These are phyloP conservation scores for Mycena rebaudengoi DNA, from an alignment of 768 basidiomycete species.

Conservation along the genomic window DNA sequence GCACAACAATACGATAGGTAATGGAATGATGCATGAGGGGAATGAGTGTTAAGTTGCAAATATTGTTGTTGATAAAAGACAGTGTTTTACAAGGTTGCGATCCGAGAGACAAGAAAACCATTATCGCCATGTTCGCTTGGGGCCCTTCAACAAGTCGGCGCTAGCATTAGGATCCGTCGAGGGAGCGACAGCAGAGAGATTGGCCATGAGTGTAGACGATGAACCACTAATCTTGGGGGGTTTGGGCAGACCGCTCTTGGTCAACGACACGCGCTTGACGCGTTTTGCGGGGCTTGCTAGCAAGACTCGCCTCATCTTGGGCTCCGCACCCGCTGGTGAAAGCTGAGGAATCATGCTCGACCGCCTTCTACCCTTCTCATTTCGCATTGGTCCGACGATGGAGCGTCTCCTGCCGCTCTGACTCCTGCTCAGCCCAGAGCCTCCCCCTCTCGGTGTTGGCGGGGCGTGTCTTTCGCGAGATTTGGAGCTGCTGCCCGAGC, in stretches of 20 bases:
- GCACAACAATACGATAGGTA: constrained; percentile 24
- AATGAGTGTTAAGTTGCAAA: constrained; percentile 25
- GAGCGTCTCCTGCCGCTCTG: constrained; percentile 68
- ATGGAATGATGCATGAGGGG: constrained; percentile 23
- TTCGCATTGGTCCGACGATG: constrained; percentile 78
- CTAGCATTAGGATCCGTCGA: constrained; percentile 53
- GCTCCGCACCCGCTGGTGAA: constrained; percentile 54
- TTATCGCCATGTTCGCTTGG: constrained; percentile 70
- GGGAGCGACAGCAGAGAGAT: constrained; percentile 40
- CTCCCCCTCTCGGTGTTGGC: constrained; percentile 35
- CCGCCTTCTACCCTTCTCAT: constrained; percentile 75
- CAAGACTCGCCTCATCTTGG: constrained; percentile 52
- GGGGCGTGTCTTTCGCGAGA: constrained; percentile 49
- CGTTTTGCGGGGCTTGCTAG: constrained; percentile 67
- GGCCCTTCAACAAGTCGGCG: constrained; percentile 54
- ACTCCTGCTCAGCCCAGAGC: constrained; percentile 30
- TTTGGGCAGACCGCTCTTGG: constrained; percentile 35
- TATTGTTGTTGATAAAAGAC: constrained; percentile 17
- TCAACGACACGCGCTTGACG: constrained; percentile 64
- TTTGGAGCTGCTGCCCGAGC: constrained; percentile 44
- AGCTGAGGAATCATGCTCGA: constrained; percentile 85
- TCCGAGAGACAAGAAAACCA: constrained; percentile 18
- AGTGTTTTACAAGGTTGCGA: constrained; percentile 21
- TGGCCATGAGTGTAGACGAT: constrained; percentile 35
- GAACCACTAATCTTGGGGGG: constrained; percentile 22